Evolutionary conservation across 352 stramenopile genomes (phyloP), one percentile per base, ranked within the genome.

Genomic region (Blastocystis sp.): DNA sequence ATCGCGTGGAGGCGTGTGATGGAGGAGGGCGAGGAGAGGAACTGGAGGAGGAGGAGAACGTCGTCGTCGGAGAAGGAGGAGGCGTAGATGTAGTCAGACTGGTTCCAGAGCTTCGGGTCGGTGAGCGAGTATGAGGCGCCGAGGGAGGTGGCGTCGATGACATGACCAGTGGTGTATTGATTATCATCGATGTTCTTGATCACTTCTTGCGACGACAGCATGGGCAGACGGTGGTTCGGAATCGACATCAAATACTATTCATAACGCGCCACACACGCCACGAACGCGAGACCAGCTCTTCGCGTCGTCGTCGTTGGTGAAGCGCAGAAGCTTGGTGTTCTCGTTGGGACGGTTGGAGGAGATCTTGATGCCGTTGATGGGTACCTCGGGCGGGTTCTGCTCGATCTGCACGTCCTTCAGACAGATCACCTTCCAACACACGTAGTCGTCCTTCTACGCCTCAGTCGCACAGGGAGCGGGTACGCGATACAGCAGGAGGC

Each of bases 341-440:
- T 85, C 74, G n/a, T 26, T 51, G n/a, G 41, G n/a, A 50, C 37
- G 33, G 35, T 26, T 29, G 16, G 41, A 67, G 31, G 16, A 59
- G 24, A 85, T 50, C n/a, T 62, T 61, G 10, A 85, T 33, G 16
- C 74, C 74, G 26, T 85, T 85, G 3, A 59, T 51, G 10, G n/a
- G 55, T 21, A 59, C 74, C 45, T 85, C 74, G 26, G 19, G 24
- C 2, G 74, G 74, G 26, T 37, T 69, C 51, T 85, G 74, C 3
- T 85, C 74, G 9, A 85, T n/a, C 21, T 69, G n/a, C 16, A 69
- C 55, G 31, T 85, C 60, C 3, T 69, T 26, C 9, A 85, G 51
- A 67, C 55, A 59, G 59, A 85, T 69, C 6, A 55, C n/a, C 51
- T 85, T 85, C n/a, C 61, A 67, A 29, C 74, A 85, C 26, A 85